Evolutionary conservation across 2,329 filamentous ascomycete genomes (phyloP).

Genomic region (Colletotrichum falcatum): DNA sequence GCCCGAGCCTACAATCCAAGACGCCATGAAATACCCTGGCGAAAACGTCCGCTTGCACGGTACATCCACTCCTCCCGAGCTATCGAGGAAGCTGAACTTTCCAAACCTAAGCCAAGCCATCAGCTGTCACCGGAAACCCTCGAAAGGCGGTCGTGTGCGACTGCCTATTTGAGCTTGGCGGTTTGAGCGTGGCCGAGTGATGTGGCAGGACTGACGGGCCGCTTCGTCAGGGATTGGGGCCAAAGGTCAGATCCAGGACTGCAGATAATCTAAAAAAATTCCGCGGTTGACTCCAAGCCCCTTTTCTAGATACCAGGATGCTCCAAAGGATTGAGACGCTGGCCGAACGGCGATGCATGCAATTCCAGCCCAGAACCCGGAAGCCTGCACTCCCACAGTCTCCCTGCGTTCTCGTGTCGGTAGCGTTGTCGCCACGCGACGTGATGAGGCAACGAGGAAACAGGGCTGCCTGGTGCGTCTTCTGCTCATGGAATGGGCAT

Average conservation of each 20-base stretch:
- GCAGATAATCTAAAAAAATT: conserved; percentile 25
- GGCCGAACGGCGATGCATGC: conserved; percentile 37
- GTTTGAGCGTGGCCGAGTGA: conserved; percentile 30
- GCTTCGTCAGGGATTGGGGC: conserved; percentile 7
- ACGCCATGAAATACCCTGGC: conserved; percentile 11
- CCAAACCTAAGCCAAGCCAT: conserved; percentile 26
- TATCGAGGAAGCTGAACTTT: conserved; percentile 9
- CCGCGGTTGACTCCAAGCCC: conserved; percentile 7
- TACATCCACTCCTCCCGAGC: conserved; percentile 1
- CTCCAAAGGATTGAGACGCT: conserved; percentile 9
- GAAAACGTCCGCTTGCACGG: conserved; percentile 2
- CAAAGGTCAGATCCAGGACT: background rate
- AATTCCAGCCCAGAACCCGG: conserved; percentile 23
- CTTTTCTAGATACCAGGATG: background rate
- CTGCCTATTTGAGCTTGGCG: conserved; percentile 34
- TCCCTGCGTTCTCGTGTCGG: conserved; percentile 31
- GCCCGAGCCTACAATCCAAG: conserved; percentile 12
- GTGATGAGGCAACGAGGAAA: conserved; percentile 20
- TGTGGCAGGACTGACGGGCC: conserved; percentile 23
- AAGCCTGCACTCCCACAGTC: conserved; percentile 3
- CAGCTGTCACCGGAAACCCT: conserved; percentile 18
- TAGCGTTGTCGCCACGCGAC: conserved; percentile 24
- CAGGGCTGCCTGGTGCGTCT: conserved; percentile 3
- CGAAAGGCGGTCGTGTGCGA: conserved; percentile 13
- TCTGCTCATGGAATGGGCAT: conserved; percentile 6